Evolutionary conservation across 208 protist genomes (phyloP), one percentile per base, ranked within the genome.

Genomic region (Trypanosoma boissoni): DNA sequence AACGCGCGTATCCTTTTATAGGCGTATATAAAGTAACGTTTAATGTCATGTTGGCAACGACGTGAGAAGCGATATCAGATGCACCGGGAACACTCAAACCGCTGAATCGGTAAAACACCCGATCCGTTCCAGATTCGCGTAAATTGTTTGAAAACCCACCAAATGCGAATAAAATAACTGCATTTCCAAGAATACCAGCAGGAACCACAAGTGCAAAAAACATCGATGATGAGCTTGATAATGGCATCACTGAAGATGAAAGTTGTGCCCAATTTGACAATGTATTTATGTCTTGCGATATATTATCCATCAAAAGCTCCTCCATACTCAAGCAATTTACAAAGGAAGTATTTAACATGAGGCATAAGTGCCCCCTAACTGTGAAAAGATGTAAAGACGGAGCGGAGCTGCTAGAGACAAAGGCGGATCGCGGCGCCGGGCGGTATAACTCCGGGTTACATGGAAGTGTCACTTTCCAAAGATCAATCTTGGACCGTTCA

Each of bases 301-400:
- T 49, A 3, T 34, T 46, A 26, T 8, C 9, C 39, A 9, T 34
- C 4, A 69, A 48, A 18, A 49, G n/a, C 12, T 62, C 1, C 12
- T 62, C 63, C 2, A 69, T 27, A 46, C 62, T 28, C 0, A 69
- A 20, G 34, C 55, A 69, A 41, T 61, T 69, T 3, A 56, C 36
- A 54, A 62, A 58, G 29, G 21, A 51, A n/a, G 16, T 51, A 14
- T 57, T 62, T 28, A 62, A 2, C 8, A 69, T 28, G 28, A 62
- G 39, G 39, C 55, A 62, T n/a, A 69, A 23, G 37, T 57, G 55
- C 1, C 63, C 63, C 26, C 62, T 56, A 31, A 69, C 53, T 2
- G 21, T 24, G 42, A 69, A 69, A 16, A 69, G 12, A 57, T 69
- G n/a, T 20, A n/a, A 27, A 16, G 21, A 52, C 7, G 14, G n/a